Evolutionary conservation across 345 rosid species (phyloP).

Genomic region (Pseudoturritis turrita): DNA sequence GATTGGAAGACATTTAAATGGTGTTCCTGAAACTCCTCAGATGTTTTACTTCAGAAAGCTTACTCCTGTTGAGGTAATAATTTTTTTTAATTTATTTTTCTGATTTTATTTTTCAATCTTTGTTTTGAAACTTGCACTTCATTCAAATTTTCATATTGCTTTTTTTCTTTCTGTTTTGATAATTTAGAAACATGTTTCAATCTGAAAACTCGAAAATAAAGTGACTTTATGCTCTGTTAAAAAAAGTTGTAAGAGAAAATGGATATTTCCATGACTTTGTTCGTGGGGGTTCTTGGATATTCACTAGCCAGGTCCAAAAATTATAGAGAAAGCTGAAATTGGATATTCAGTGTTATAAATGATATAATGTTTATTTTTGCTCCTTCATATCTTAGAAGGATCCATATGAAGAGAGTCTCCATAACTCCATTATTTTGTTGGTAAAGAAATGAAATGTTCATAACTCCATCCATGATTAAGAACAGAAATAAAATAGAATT

Average conservation of each 20-base stretch:
- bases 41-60: slow-evolving; percentile 68
- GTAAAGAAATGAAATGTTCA: no score
- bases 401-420: no score
- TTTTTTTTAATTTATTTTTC: neutral
- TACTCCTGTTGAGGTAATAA: slow-evolving; percentile 62
- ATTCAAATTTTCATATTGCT: no score
- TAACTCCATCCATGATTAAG: no score
- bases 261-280: neutral
- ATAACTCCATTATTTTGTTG: no score
- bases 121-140: neutral
- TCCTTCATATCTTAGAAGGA: no score
- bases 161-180: no score
- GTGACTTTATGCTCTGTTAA: neutral
- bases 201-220: neutral
- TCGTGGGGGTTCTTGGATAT: neutral
- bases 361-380: no score
- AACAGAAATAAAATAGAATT: no score
- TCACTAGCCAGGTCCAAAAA: neutral
- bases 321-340: neutral
- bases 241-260: neutral
- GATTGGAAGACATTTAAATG: slow-evolving; percentile 46
- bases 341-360: no score
- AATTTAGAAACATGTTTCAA: neutral
- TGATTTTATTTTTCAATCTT: neutral
- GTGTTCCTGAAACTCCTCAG: slow-evolving; percentile 65